Percentiles rank a stretch among this genome's conserved stretches.
Conservation (phyloP, 169 alveolate genomes). For the Plasmodium sp. region DNA sequence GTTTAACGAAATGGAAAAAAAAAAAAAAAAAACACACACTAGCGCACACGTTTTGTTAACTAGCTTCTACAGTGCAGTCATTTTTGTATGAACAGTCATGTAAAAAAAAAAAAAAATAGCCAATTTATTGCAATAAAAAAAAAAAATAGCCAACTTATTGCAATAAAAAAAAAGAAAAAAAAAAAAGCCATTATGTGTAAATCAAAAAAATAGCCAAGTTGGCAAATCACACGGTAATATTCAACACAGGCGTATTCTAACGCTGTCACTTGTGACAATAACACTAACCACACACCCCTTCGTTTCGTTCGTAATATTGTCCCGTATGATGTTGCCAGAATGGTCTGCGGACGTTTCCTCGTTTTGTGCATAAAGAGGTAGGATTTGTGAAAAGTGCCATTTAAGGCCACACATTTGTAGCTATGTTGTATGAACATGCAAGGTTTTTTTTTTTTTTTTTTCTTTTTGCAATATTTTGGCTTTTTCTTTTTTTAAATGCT, state of each 20-base stretch:
- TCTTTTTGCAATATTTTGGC: neutral
- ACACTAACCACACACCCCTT: conserved; percentile 12
- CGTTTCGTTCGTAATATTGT: neutral
- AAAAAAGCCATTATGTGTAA: neutral
- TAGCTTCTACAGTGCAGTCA: neutral
- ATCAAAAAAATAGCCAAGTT: conserved; percentile 5
- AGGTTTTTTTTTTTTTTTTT: conserved; percentile 36
- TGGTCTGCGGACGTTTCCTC: neutral
- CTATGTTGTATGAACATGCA: conserved; percentile 36
- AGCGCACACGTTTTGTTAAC: neutral
- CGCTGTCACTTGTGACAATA: neutral
- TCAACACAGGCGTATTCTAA: conserved; percentile 33
- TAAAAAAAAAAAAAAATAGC: neutral
- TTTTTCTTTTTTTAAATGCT: conserved; percentile 36
- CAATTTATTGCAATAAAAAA: neutral
- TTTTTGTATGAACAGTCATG: conserved; percentile 17
- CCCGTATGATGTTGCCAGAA: neutral
- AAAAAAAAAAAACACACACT: conserved; percentile 7
- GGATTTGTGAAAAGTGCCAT: conserved; percentile 9
- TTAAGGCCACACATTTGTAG: conserved; percentile 19
- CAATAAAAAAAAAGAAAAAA: conserved; percentile 1
- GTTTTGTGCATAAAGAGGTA: conserved; percentile 20
- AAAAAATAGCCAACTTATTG: neutral
- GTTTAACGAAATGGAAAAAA: neutral
- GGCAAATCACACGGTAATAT: conserved; percentile 6